phyloP scores from a whole-genome alignment of 1,284 basidiomycete species.

The Lignosus rhinocerotis region DNA sequence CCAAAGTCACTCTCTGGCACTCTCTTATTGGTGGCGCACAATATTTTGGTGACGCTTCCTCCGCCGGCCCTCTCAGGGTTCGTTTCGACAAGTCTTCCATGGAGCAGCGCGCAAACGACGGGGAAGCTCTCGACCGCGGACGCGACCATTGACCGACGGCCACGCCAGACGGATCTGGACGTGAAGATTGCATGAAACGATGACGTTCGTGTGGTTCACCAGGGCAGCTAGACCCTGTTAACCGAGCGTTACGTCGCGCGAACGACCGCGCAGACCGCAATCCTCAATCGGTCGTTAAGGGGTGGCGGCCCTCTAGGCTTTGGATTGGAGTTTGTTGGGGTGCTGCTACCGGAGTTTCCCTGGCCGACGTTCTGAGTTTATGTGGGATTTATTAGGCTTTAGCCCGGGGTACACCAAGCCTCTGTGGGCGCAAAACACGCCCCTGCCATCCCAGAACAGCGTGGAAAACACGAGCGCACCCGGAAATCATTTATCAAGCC shows the following conservation, averaged over 20 bases:
- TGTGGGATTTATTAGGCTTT: slow-evolving; percentile 6
- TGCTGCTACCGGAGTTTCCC: slow-evolving; percentile 5
- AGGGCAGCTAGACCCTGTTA: slow-evolving; percentile 15
- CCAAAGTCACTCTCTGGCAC: not conserved
- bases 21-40: not conserved
- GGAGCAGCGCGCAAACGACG: not conserved
- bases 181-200: slow-evolving; percentile 16
- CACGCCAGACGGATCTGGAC: slow-evolving; percentile 6
- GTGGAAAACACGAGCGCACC: slow-evolving; percentile 17
- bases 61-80: not conserved
- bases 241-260: slow-evolving; percentile 12
- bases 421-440: slow-evolving; percentile 18
- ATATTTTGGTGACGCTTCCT: not conserved
- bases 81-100: not conserved
- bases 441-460: slow-evolving; percentile 16
- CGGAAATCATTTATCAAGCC: slow-evolving; percentile 22
- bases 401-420: slow-evolving; percentile 9
- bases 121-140: slow-evolving; percentile 2
- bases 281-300: slow-evolving; percentile 26
- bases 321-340: slow-evolving; percentile 3
- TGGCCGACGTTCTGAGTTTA: slow-evolving; percentile 5
- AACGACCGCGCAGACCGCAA: slow-evolving; percentile 17
- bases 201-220: slow-evolving; percentile 24
- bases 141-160: not conserved
- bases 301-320: not conserved